phyloP scores from a whole-genome alignment of 441 rosid species.

The Breynia disticha region DNA sequence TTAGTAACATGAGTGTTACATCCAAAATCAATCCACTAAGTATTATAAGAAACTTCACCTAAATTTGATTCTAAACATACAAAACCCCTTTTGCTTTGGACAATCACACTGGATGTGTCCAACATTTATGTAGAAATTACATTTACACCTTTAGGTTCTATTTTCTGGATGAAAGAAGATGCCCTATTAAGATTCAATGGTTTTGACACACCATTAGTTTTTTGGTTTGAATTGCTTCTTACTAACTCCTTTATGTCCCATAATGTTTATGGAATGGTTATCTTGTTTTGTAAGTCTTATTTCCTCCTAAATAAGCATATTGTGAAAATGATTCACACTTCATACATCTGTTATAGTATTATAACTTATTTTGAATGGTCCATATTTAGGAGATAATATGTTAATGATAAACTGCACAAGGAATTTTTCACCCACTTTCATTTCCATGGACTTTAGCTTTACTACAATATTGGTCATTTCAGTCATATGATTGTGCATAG shows the following conservation, averaged over 20 bases:
- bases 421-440: not conserved
- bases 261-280: not conserved
- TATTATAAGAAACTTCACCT: slow-evolving; percentile 1
- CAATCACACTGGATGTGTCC: slow-evolving; percentile 4
- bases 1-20: not conserved
- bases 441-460: not conserved
- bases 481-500: not conserved
- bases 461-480: not conserved
- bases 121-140: not conserved
- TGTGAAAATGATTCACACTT: not conserved
- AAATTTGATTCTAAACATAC: slow-evolving; percentile 9
- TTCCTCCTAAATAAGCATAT: not conserved
- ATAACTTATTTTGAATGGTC: slow-evolving; percentile 3
- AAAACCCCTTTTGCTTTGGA: not conserved
- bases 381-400: not conserved
- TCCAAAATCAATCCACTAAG: slow-evolving; percentile 7
- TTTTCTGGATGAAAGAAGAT: too few species aligned
- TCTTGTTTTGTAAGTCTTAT: not conserved
- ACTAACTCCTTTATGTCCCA: not conserved
- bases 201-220: not conserved
- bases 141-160: not conserved
- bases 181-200: not conserved
- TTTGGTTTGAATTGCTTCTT: too few species aligned
- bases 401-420: not conserved
- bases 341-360: not conserved